phyloP scores from a whole-genome alignment of 2,329 filamentous ascomycete species.

The Huntiella decipiens region DNA sequence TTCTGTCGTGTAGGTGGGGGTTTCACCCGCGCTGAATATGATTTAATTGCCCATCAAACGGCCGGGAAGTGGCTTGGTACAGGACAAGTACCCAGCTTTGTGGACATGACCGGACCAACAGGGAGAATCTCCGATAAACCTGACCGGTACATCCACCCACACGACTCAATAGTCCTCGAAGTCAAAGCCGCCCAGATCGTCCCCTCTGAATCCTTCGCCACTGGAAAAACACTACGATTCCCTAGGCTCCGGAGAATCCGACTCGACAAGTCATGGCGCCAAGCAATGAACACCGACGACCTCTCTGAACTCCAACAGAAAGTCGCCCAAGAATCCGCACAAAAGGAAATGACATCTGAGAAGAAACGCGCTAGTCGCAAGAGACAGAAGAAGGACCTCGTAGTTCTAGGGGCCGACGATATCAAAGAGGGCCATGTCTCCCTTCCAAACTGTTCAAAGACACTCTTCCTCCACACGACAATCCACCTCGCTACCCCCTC shows the following conservation, averaged over 20 bases:
- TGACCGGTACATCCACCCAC: constrained; percentile 83
- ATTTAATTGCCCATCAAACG: constrained; percentile 61
- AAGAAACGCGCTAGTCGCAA: constrained; percentile 28
- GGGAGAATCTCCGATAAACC: constrained; percentile 51
- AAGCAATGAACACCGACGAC: constrained; percentile 57
- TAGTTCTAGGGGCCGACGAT: constrained; percentile 45
- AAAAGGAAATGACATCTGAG: constrained; percentile 58
- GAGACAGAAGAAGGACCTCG: constrained; percentile 32
- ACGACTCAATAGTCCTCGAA: constrained; percentile 69
- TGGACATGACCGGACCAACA: constrained; percentile 61
- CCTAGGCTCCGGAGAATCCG: constrained; percentile 71
- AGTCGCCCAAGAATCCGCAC: constrained; percentile 50
- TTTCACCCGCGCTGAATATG: constrained; percentile 69
- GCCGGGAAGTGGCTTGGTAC: constrained; percentile 70
- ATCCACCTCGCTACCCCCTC: constrained; percentile 51
- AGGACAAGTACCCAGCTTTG: constrained; percentile 57
- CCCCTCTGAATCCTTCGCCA: constrained; percentile 58
- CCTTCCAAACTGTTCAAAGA: constrained; percentile 50
- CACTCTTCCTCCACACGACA: constrained; percentile 61
- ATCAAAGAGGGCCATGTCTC: not conserved
- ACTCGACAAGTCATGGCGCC: constrained; percentile 68
- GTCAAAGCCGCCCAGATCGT: constrained; percentile 74
- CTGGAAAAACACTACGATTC: constrained; percentile 64
- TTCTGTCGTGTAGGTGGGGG: constrained; percentile 98
- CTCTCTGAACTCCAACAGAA: constrained; percentile 53